These are phyloP conservation scores for Myxozyma mucilagina DNA, from an alignment of 805 yeast species.

Conservation along the genomic window DNA sequence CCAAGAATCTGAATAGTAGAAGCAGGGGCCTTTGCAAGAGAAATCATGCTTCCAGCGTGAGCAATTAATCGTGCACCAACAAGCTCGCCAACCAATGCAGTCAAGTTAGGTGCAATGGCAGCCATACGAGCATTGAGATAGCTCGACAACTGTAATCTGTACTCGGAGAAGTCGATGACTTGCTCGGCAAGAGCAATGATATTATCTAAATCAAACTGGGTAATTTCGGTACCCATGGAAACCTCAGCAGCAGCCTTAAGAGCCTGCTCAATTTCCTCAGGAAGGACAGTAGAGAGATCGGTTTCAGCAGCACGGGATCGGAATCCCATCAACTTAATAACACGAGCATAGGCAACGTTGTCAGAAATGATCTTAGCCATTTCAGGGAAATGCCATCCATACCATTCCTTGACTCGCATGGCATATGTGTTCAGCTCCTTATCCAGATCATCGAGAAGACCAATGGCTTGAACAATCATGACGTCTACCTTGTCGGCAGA, in stretches of 20 bases:
- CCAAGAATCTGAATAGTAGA: constrained; percentile 97
- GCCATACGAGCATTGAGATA: constrained; percentile 93
- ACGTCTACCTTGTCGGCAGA: constrained; percentile 98
- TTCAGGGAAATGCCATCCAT: constrained; percentile 99
- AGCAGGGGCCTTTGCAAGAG: constrained; percentile 97
- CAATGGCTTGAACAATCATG: constrained; percentile 99
- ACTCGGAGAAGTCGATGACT: constrained; percentile 91
- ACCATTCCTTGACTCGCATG: constrained; percentile 99
- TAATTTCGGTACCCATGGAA: constrained; percentile 99
- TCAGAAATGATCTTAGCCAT: constrained; percentile 95
- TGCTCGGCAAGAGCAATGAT: constrained; percentile 91
- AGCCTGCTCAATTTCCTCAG: constrained; percentile 89
- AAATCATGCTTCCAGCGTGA: constrained; percentile 92
- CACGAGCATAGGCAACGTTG: constrained; percentile 94
- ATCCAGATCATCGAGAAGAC: constrained; percentile 92
- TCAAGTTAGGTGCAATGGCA: constrained; percentile 97
- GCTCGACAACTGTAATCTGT: constrained; percentile 93
- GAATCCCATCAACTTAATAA: constrained; percentile 89
- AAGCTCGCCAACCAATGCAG: constrained; percentile 93
- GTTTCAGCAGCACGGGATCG: constrained; percentile 88
- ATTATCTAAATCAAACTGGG: constrained; percentile 83
- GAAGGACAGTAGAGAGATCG: constrained; percentile 85
- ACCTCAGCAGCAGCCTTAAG: constrained; percentile 97
- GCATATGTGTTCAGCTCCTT: constrained; percentile 97
- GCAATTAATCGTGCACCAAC: constrained; percentile 98